Evolutionary conservation across 2,329 filamentous ascomycete genomes (phyloP), one percentile per base, ranked within the genome.

Genomic region (Ascocoryne sarcoides): DNA sequence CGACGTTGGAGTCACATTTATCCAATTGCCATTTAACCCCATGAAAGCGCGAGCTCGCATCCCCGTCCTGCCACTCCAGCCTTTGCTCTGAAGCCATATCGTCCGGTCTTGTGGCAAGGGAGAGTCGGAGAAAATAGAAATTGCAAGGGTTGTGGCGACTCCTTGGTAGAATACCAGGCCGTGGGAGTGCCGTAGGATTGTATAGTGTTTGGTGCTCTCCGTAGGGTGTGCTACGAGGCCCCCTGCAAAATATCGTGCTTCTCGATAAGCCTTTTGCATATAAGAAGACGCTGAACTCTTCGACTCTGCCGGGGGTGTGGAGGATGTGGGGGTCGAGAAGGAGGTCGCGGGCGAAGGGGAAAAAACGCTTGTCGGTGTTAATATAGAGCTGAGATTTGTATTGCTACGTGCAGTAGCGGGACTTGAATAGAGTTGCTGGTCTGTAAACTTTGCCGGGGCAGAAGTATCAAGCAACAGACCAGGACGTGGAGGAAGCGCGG

Each of bases 21-120:
- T 64, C 81, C 82, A 85, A 50, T 63, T 67, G 5, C 68, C 66
- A 10, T 69, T 74, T 0, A 71, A 67, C 5, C 78, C 73, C 26
- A 84, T 61, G 1, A 84, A 58, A 0, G 78, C 73, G 55, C 81
- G 82, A 19, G 79, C 62, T 5, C 69, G 69, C 73, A 85, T 82
- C 14, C 82, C 82, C 36, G 78, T 69, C 53, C 79, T 79, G 4
- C 82, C 82, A 0, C 76, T 77, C 62, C 68, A 83, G 2, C 81
- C 82, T 48, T 78, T 80, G 43, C 70, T 70, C 61, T 85, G 81
- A 18, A 85, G 62, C 76, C 78, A 85, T 10, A 84, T 56, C 0
- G 73, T 75, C 5, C 81, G 69, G 17, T 72, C 68, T 0, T 61
- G 39, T 0, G 80, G 76, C 0, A 84, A 56, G 0, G 71, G 68